These are phyloP conservation scores for Keithomyces neogunnii DNA, from an alignment of 2,329 filamentous ascomycete genomes.

Conservation along the genomic window DNA sequence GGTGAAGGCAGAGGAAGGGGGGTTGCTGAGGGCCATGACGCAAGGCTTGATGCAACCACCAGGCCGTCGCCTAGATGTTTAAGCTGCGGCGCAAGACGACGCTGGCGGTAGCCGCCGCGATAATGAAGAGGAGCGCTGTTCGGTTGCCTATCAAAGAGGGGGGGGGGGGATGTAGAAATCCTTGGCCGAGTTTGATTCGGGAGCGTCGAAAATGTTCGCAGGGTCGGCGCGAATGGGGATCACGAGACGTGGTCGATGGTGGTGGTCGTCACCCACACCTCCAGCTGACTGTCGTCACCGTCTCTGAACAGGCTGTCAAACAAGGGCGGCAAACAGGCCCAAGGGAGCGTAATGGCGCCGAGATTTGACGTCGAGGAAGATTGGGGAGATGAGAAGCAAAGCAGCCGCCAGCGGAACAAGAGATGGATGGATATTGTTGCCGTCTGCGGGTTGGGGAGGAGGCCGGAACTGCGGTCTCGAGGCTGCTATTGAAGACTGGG, in stretches of 20 bases:
- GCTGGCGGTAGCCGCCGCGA: slow-evolving; percentile 2
- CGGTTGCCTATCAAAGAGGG: neutral
- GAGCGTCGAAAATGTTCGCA: neutral
- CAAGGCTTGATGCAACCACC: neutral
- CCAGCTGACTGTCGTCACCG: neutral
- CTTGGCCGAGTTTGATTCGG: no score
- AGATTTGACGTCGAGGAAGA: neutral
- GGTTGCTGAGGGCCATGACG: slow-evolving; percentile 19
- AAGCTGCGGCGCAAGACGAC: slow-evolving; percentile 1
- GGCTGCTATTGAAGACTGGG: neutral
- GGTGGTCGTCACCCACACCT: neutral
- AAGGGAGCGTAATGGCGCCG: neutral
- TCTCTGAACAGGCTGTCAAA: neutral
- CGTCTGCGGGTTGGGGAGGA: neutral
- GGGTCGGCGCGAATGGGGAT: neutral
- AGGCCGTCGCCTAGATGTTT: neutral
- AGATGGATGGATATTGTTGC: neutral
- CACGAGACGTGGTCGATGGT: neutral
- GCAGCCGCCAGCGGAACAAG: slow-evolving; percentile 8
- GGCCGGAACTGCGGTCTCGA: no score
- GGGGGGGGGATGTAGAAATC: no score
- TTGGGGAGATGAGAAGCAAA: neutral
- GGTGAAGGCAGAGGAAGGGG: slow-evolving; percentile 42
- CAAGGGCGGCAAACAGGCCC: neutral
- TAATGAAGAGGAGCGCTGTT: neutral